Evolutionary conservation across 163 green algal species (phyloP).

Genomic region (Chloromonas sp.): DNA sequence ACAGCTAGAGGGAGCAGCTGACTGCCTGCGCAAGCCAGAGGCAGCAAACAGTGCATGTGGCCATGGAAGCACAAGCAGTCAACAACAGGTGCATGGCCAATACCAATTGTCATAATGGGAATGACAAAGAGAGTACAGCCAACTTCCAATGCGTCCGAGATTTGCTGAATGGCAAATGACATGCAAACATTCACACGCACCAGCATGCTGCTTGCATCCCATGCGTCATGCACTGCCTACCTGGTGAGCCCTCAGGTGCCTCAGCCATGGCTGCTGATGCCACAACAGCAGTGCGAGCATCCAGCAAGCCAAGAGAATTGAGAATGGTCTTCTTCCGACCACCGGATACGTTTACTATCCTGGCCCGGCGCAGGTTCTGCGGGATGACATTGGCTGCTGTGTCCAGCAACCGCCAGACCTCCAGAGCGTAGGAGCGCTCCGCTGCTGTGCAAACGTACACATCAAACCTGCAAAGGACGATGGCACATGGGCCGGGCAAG

Average conservation of each 20-base stretch:
- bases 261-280: not conserved
- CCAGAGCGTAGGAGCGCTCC: constrained; percentile 69
- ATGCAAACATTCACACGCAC: no score
- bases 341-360: constrained; percentile 30
- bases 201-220: no score
- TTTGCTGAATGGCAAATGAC: no score
- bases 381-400: constrained; percentile 20
- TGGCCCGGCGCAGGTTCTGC: constrained; percentile 24
- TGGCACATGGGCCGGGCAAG: not conserved
- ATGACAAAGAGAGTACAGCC: no score
- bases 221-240: not conserved
- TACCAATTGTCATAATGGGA: no score
- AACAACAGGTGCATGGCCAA: no score
- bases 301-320: not conserved
- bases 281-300: not conserved
- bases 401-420: constrained; percentile 84
- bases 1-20: constrained; percentile 35
- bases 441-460: constrained; percentile 84
- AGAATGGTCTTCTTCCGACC: not conserved
- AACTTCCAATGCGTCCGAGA: no score
- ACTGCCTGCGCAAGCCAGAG: not conserved
- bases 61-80: no score
- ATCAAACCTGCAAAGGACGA: constrained; percentile 47
- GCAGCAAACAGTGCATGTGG: no score
- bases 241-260: not conserved